A percentile compares a stretch with the other conserved stretches of the same genome.
These are phyloP conservation scores for Magnolia officinalis DNA, from an alignment of 164 flowering plant genomes.

Conservation along the genomic window DNA sequence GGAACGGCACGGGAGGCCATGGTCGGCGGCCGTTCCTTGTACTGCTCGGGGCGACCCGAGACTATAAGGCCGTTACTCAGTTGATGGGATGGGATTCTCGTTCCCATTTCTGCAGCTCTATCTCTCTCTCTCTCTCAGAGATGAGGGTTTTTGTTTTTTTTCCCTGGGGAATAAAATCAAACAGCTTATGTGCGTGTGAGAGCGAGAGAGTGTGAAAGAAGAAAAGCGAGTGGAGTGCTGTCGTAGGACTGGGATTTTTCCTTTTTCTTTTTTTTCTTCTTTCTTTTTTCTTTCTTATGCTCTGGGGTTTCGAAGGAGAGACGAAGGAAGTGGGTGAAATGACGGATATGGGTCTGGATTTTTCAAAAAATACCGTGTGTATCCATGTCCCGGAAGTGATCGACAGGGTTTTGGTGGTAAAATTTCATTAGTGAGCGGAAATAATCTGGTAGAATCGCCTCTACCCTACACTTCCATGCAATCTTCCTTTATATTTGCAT, in stretches of 20 bases:
- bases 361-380: slow-evolving; percentile 19
- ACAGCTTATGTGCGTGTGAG: slow-evolving; percentile 6
- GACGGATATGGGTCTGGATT: not conserved
- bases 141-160: not conserved
- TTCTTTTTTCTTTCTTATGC: not conserved
- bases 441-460: not conserved
- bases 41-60: slow-evolving; percentile 63
- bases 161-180: not conserved
- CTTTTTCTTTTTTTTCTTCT: too few species aligned
- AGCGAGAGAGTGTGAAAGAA: not conserved
- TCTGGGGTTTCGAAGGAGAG: not conserved
- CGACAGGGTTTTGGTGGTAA: not conserved
- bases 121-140: not conserved
- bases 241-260: not conserved
- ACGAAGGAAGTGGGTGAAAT: slow-evolving; percentile 5
- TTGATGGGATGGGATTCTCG: slow-evolving; percentile 67
- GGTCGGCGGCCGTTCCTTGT: slow-evolving; percentile 54
- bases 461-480: not conserved
- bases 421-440: not conserved
- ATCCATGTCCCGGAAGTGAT: slow-evolving; percentile 12
- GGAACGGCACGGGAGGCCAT: slow-evolving; percentile 61
- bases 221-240: not conserved
- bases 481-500: not conserved
- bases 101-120: slow-evolving; percentile 36
- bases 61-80: slow-evolving; percentile 66